Evolutionary conservation across 805 yeast genomes (phyloP).

Genomic region (Barnettozyma californica): DNA sequence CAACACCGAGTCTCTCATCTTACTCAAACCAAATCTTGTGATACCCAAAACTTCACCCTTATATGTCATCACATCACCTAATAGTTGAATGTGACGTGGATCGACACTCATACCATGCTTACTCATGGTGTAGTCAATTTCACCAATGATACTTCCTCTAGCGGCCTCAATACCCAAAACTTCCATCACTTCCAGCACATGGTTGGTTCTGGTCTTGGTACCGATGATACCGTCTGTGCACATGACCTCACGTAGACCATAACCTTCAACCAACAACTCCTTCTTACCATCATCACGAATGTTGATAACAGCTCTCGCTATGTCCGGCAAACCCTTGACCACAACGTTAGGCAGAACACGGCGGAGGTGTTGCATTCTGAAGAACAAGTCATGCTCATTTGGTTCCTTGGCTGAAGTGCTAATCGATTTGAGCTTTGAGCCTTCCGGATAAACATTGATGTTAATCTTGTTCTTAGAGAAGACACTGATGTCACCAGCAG

Average conservation of each 20-base stretch:
- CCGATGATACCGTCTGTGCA: constrained; percentile 96
- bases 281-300: constrained; percentile 80
- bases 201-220: constrained; percentile 81
- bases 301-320: constrained; percentile 93
- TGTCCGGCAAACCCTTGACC: constrained; percentile 88
- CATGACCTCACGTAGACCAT: constrained; percentile 95
- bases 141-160: constrained; percentile 83
- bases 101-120: constrained; percentile 99
- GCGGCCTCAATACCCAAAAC: constrained; percentile 99
- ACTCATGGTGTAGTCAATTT: constrained; percentile 96
- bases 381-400: constrained; percentile 54
- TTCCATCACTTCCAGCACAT: constrained; percentile 79
- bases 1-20: constrained; percentile 96
- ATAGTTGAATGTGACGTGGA: constrained; percentile 96
- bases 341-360: constrained; percentile 82
- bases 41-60: constrained; percentile 98
- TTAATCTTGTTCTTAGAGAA: constrained; percentile 61
- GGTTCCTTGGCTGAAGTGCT: constrained; percentile 37
- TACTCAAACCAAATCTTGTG: constrained; percentile 94
- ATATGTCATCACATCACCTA: constrained; percentile 98
- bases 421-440: constrained; percentile 35
- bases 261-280: constrained; percentile 95
- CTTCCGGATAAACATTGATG: constrained; percentile 49
- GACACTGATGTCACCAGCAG: constrained; percentile 63
- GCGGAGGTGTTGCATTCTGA: constrained; percentile 84